Conservation (phyloP, 2,329 filamentous ascomycete species). For the Ophiocordyceps camponoti-floridani region DNA sequence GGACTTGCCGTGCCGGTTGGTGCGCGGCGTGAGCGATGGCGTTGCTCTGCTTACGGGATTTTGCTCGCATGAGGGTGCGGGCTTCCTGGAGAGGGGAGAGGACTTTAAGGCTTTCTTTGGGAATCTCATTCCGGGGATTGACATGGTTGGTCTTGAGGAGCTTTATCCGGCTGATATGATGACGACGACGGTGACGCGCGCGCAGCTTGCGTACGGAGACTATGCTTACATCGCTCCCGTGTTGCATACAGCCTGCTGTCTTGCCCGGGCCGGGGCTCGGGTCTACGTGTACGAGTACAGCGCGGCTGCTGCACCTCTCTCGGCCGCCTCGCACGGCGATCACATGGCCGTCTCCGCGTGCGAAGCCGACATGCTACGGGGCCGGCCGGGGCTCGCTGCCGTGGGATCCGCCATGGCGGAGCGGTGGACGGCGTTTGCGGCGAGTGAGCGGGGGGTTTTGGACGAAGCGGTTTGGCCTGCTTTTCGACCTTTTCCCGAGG, state of each 20-base stretch:
- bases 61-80: constrained; percentile 50
- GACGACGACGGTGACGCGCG: too few relatives aligned
- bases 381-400: constrained; percentile 17
- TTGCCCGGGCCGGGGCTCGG: constrained; percentile 11
- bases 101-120: constrained; percentile 45
- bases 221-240: constrained; percentile 49
- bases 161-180: constrained; percentile 39
- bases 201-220: constrained; percentile 34
- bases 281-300: constrained; percentile 44
- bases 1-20: constrained; percentile 39
- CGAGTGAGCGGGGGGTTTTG: neutral
- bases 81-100: constrained; percentile 38
- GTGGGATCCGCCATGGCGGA: constrained; percentile 23
- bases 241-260: constrained; percentile 35
- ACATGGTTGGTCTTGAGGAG: constrained; percentile 34
- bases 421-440: constrained; percentile 19
- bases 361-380: constrained; percentile 17
- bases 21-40: constrained; percentile 20
- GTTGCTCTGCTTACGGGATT: constrained; percentile 43
- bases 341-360: constrained; percentile 24
- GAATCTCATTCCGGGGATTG: constrained; percentile 41
- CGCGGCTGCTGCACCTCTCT: constrained; percentile 18
- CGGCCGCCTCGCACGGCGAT: constrained; percentile 28
- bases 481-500: too few relatives aligned
- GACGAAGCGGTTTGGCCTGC: too few relatives aligned